Percentiles rank a stretch among this genome's conserved stretches.
phyloP scores from a whole-genome alignment of 1,284 basidiomycete species.

The Cryptococcus floricola region DNA sequence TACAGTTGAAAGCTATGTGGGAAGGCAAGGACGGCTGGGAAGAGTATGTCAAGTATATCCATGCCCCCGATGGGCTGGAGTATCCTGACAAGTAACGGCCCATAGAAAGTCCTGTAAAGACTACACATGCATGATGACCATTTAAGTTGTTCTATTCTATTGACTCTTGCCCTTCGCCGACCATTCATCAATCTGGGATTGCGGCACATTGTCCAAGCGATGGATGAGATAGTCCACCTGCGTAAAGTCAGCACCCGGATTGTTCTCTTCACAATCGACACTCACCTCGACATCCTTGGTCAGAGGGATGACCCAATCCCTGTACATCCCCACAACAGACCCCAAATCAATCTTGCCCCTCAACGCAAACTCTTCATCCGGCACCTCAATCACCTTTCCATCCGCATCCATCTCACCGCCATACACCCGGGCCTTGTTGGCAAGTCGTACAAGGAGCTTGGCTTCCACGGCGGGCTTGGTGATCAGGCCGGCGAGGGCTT shows the following conservation, averaged over 20 bases:
- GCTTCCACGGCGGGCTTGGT: slow-evolving; percentile 95
- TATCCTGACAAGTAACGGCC: slow-evolving; percentile 18
- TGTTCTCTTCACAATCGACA: not conserved
- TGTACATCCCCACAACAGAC: slow-evolving; percentile 86
- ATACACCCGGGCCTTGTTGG: slow-evolving; percentile 88
- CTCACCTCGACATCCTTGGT: slow-evolving; percentile 97
- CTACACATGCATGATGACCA: not conserved
- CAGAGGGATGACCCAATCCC: slow-evolving; percentile 91
- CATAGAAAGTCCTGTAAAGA: not conserved
- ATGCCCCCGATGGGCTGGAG: slow-evolving; percentile 16
- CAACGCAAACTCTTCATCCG: slow-evolving; percentile 34
- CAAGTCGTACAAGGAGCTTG: slow-evolving; percentile 76
- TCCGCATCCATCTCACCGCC: slow-evolving; percentile 82
- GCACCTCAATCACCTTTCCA: slow-evolving; percentile 54
- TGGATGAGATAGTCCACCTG: slow-evolving; percentile 89
- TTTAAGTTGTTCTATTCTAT: not conserved
- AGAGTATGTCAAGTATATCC: slow-evolving; percentile 27
- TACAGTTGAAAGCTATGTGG: slow-evolving; percentile 37
- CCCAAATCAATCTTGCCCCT: slow-evolving; percentile 81
- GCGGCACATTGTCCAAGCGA: slow-evolving; percentile 73
- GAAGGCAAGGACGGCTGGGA: slow-evolving; percentile 32
- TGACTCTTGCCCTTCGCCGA: slow-evolving; percentile 25
- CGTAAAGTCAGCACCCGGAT: not conserved
- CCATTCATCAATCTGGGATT: slow-evolving; percentile 72
- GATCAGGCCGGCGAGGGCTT: slow-evolving; percentile 76